These are phyloP conservation scores for Leonotis leonurus DNA, from an alignment of 257 asterid species.

Conservation along the genomic window DNA sequence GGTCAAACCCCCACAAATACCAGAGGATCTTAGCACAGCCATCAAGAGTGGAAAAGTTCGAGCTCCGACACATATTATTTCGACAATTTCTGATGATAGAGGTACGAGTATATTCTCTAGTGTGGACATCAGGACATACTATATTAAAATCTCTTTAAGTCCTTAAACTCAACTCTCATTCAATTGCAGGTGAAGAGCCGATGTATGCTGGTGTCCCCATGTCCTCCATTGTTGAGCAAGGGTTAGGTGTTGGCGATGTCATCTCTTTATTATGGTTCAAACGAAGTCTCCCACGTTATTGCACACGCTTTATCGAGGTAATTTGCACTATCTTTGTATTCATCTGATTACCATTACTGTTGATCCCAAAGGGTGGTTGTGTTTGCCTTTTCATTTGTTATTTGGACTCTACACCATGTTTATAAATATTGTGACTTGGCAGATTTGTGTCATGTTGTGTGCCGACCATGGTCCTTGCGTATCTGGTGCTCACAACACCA, in stretches of 20 bases:
- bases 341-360: neutral
- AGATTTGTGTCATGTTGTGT: constrained; percentile 97
- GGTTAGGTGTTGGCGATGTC: constrained; percentile 97
- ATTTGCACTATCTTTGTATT: constrained; percentile 8
- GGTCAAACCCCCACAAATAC: constrained; percentile 89
- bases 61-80: constrained; percentile 97
- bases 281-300: constrained; percentile 94
- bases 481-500: constrained; percentile 98
- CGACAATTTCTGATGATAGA: constrained; percentile 97
- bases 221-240: constrained; percentile 97
- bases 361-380: neutral
- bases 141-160: neutral
- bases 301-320: constrained; percentile 96
- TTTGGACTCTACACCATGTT: neutral
- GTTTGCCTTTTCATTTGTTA: constrained; percentile 2
- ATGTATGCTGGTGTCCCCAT: constrained; percentile 90
- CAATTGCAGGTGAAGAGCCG: constrained; percentile 89
- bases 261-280: constrained; percentile 96
- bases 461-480: constrained; percentile 99
- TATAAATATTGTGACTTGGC: constrained; percentile 17
- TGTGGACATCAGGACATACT: neutral
- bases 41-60: constrained; percentile 97
- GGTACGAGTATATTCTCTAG: constrained; percentile 36
- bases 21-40: constrained; percentile 88
- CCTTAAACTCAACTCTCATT: constrained; percentile 14